Conservation (phyloP, 345 rosid species). For the Dipteronia sinensis region DNA sequence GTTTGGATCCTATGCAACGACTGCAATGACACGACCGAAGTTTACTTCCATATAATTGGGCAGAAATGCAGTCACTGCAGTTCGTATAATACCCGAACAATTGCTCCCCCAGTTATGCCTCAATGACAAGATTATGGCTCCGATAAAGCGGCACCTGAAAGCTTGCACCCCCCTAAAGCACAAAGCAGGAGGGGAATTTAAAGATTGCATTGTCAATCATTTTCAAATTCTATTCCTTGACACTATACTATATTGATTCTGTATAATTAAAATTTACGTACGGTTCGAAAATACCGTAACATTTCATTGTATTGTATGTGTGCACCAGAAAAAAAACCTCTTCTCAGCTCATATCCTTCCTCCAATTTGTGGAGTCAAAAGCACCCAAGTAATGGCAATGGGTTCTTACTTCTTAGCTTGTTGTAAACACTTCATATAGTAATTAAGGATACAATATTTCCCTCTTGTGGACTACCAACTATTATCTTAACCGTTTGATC, state of each 20-base stretch:
- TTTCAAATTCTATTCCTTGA: neutral
- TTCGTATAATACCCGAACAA: constrained; percentile 87
- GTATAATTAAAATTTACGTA: constrained; percentile 1
- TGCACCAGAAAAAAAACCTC: neutral
- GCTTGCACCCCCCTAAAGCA: constrained; percentile 20
- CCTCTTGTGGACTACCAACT: neutral
- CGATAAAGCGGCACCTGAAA: neutral
- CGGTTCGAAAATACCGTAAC: constrained; percentile 6
- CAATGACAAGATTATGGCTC: constrained; percentile 38
- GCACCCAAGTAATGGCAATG: neutral
- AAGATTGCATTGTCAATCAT: constrained; percentile 14
- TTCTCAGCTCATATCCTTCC: constrained; percentile 15
- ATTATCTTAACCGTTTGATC: neutral
- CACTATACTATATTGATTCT: neutral
- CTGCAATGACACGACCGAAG: constrained; percentile 96
- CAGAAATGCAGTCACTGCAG: constrained; percentile 94
- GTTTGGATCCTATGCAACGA: constrained; percentile 98
- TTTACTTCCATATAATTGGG: constrained; percentile 81
- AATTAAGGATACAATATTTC: neutral
- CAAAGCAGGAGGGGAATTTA: constrained; percentile 13
- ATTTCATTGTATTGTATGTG: constrained; percentile 3
- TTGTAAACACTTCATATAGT: constrained; percentile 7
- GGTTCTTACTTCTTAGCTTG: neutral
- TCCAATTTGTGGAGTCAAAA: constrained; percentile 15
- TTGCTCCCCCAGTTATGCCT: constrained; percentile 85